A percentile compares a stretch with the other conserved stretches of the same genome.
Evolutionary conservation across 768 basidiomycete genomes (phyloP).

Genomic region (Phaffia tasmanica): DNA sequence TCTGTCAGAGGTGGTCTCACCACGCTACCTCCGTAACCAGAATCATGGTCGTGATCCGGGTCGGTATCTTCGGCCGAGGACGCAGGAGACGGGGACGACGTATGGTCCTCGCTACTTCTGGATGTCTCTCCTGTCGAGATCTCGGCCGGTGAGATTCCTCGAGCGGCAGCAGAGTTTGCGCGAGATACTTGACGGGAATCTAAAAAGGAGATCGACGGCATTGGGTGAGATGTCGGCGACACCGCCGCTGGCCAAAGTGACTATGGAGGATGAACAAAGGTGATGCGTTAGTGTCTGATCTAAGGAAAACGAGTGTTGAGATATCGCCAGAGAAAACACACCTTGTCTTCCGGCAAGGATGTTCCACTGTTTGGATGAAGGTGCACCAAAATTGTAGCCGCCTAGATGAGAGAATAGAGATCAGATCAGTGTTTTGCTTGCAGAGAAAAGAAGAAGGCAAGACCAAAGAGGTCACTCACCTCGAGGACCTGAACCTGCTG

Average conservation of each 20-base stretch:
- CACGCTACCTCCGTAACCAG: slow-evolving; percentile 3
- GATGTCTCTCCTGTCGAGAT: neutral
- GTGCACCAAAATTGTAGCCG: slow-evolving; percentile 88
- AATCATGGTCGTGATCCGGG: slow-evolving; percentile 14
- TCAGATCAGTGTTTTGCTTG: neutral
- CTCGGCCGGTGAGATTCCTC: neutral
- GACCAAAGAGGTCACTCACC: slow-evolving; percentile 41
- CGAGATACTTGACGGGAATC: slow-evolving; percentile 14
- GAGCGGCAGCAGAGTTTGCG: slow-evolving; percentile 1
- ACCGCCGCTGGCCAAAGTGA: slow-evolving; percentile 31
- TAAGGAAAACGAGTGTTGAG: slow-evolving; percentile 36
- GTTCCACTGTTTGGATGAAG: slow-evolving; percentile 54
- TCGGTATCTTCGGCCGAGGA: slow-evolving; percentile 23
- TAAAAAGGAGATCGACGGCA: slow-evolving; percentile 28
- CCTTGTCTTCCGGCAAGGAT: slow-evolving; percentile 80
- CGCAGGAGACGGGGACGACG: no score
- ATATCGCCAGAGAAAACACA: slow-evolving; percentile 81
- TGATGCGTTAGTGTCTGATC: neutral
- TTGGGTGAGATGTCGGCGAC: slow-evolving; percentile 31
- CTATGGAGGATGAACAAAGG: slow-evolving; percentile 7
- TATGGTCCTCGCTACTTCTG: no score
- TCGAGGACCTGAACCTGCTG: slow-evolving; percentile 95
- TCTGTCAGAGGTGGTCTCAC: neutral
- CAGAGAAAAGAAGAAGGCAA: neutral
- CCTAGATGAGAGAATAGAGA: slow-evolving; percentile 42